phyloP scores from a whole-genome alignment of 192 early-diverging fungal species.

The Coemansia guatemalensis region DNA sequence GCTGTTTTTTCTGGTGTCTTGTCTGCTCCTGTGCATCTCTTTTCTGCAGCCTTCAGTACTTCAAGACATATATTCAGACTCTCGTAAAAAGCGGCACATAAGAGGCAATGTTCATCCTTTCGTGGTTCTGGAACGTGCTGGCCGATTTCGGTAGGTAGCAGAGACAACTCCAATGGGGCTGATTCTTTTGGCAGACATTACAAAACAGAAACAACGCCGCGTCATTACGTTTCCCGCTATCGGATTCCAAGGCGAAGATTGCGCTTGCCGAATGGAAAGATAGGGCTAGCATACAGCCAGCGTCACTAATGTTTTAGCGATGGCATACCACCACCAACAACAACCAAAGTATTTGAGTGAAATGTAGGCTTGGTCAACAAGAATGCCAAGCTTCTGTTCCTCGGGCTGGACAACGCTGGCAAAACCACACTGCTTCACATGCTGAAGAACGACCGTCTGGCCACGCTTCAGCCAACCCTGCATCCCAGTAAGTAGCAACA shows the following conservation, averaged over 20 bases:
- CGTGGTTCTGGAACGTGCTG: slow-evolving; percentile 97
- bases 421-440: slow-evolving; percentile 99
- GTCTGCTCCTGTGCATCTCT: background rate
- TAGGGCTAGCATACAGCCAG: background rate
- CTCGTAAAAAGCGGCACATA: background rate
- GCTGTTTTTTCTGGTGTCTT: background rate
- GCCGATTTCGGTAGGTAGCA: slow-evolving; percentile 79
- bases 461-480: slow-evolving; percentile 90
- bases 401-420: slow-evolving; percentile 97
- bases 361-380: slow-evolving; percentile 93
- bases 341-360: slow-evolving; percentile 3
- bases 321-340: background rate
- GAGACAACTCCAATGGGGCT: background rate
- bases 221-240: background rate
- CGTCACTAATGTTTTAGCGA: background rate
- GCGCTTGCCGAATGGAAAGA: slow-evolving; percentile 4
- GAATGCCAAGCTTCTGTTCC: slow-evolving; percentile 98
- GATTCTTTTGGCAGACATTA: background rate
- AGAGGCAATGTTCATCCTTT: slow-evolving; percentile 85
- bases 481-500: slow-evolving; percentile 84
- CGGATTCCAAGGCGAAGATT: background rate
- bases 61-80: background rate
- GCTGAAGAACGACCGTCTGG: slow-evolving; percentile 98
- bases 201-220: background rate
- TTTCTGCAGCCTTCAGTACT: slow-evolving; percentile 1